phyloP scores from a whole-genome alignment of 2,329 filamentous ascomycete species.

The Gnomoniopsis sp. region DNA sequence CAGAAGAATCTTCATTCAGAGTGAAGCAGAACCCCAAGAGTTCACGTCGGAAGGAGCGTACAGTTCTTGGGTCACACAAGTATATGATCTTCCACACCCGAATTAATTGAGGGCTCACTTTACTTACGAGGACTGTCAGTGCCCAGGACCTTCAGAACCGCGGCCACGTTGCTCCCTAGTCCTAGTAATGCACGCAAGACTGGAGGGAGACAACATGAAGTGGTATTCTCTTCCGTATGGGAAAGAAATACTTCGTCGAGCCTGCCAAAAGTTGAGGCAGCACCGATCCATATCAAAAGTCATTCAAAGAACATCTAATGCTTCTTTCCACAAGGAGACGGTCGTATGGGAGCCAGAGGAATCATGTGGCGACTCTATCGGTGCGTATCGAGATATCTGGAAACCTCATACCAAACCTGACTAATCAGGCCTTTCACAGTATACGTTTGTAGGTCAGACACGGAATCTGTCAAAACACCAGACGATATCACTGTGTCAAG shows the following conservation, averaged over 20 bases:
- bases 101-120: not conserved
- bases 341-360: constrained; percentile 13
- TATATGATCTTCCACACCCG: not conserved
- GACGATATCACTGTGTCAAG: constrained; percentile 20
- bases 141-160: not conserved
- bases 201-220: not conserved
- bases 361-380: constrained; percentile 10
- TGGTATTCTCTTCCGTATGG: constrained; percentile 18
- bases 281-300: constrained; percentile 17
- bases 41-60: not conserved
- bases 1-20: not conserved
- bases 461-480: not conserved
- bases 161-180: not conserved
- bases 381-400: constrained; percentile 1
- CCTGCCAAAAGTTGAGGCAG: constrained; percentile 18
- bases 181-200: not conserved
- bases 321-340: constrained; percentile 10
- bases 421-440: constrained; percentile 13
- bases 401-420: not conserved
- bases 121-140: not conserved
- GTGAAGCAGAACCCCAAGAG: not conserved
- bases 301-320: constrained; percentile 14
- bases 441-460: constrained; percentile 24
- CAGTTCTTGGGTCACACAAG: not conserved
- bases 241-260: constrained; percentile 5